Evolutionary conservation across 176 grass and related monocot species (phyloP).

Genomic region (Bromus sterilis): DNA sequence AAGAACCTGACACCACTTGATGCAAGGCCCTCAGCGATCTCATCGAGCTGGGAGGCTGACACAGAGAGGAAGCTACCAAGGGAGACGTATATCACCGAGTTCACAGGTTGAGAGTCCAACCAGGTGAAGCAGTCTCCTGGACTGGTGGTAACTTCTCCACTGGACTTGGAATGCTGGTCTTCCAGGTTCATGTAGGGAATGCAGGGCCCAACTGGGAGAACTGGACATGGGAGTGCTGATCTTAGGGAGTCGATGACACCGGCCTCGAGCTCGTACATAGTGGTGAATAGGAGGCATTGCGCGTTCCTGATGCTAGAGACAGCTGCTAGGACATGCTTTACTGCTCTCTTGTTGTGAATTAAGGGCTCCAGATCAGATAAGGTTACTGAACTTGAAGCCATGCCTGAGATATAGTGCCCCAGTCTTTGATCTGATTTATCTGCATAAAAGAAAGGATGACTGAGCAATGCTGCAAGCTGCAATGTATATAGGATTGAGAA

Average conservation of each 20-base stretch:
- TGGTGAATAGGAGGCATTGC: slow-evolving; percentile 47
- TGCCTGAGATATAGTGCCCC: slow-evolving; percentile 9
- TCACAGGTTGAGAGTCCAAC: slow-evolving; percentile 38
- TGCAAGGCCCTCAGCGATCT: slow-evolving; percentile 29
- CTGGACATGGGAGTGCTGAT: slow-evolving; percentile 23
- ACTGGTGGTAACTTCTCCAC: not conserved
- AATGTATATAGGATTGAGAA: not conserved
- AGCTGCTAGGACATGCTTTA: not conserved
- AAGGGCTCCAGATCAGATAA: slow-evolving; percentile 32
- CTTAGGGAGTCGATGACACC: slow-evolving; percentile 15
- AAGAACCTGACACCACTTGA: slow-evolving; percentile 40
- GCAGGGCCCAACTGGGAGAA: slow-evolving; percentile 40
- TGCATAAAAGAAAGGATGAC: not conserved
- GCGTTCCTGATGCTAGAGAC: slow-evolving; percentile 20
- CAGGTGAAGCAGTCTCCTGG: slow-evolving; percentile 24
- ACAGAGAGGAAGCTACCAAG: slow-evolving; percentile 54
- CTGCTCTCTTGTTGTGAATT: slow-evolving; percentile 16
- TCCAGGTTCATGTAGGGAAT: slow-evolving; percentile 18
- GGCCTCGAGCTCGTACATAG: slow-evolving; percentile 43
- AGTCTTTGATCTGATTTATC: slow-evolving; percentile 27
- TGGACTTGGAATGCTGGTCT: not conserved
- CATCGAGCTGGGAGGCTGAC: slow-evolving; percentile 35
- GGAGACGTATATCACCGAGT: slow-evolving; percentile 49
- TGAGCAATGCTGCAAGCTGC: slow-evolving; percentile 9
- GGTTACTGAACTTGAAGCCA: slow-evolving; percentile 21